Percentiles rank a stretch among this genome's conserved stretches.
Evolutionary conservation across 2,329 filamentous ascomycete genomes (phyloP).

Genomic region (Myriosclerotinia duriaeana): DNA sequence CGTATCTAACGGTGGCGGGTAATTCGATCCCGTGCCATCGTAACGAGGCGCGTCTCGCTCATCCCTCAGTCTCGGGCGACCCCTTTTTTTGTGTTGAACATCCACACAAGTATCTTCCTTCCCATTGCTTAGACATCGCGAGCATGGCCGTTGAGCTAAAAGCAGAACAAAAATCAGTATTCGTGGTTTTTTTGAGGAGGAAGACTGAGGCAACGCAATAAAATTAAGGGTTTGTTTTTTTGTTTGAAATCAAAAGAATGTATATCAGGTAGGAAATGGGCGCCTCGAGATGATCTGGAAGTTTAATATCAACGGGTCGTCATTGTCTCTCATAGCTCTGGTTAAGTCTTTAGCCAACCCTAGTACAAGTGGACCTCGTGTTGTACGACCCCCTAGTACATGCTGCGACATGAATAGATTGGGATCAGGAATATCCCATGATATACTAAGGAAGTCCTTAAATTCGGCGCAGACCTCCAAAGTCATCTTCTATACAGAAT

Average conservation of each 20-base stretch:
- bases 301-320: conserved; percentile 1
- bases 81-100: conserved; percentile 83
- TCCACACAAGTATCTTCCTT: conserved; percentile 80
- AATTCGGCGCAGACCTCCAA: not conserved
- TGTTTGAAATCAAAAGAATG: conserved; percentile 1
- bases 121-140: conserved; percentile 72
- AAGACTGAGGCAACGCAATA: not conserved
- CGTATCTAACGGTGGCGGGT: conserved; percentile 35
- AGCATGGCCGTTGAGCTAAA: conserved; percentile 72
- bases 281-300: not conserved
- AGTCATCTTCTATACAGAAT: not conserved
- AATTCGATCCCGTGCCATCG: conserved; percentile 44
- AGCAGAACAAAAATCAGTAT: conserved; percentile 26
- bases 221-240: not conserved
- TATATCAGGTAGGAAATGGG: not conserved
- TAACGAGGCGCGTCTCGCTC: conserved; percentile 60
- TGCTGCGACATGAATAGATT: conserved; percentile 14
- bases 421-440: not conserved
- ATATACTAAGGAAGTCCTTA: not conserved
- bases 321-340: conserved; percentile 8
- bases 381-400: conserved; percentile 17
- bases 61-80: conserved; percentile 73
- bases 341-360: conserved; percentile 4
- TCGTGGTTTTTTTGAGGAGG: not conserved
- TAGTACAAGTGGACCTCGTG: conserved; percentile 12